These are phyloP conservation scores for Marchantia paleacea DNA, from an alignment of 225 moss, liverwort and hornwort species.

Conservation along the genomic window DNA sequence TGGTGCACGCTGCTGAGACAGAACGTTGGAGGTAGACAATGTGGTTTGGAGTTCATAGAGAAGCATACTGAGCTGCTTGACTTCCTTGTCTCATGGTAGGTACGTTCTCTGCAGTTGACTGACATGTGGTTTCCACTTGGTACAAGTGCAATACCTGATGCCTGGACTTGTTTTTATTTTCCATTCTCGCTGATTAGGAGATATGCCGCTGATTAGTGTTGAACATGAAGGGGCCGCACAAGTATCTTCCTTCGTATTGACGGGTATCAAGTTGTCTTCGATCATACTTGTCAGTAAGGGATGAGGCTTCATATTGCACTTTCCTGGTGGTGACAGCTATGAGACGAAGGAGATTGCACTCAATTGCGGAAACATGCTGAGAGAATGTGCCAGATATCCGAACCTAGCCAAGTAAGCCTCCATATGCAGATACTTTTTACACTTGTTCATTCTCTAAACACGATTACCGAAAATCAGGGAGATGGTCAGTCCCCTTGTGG, in stretches of 20 bases:
- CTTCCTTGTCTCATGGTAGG: constrained; percentile 90
- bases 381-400: constrained; percentile 83
- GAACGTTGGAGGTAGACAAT: constrained; percentile 59
- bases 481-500: neutral
- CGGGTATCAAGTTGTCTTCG: neutral
- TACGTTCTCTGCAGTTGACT: constrained; percentile 34
- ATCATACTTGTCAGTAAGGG: neutral
- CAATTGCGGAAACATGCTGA: constrained; percentile 92
- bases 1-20: constrained; percentile 87
- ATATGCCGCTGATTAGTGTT: neutral
- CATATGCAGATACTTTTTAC: neutral
- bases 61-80: constrained; percentile 79
- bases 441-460: neutral
- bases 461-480: neutral
- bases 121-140: neutral
- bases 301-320: neutral
- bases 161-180: too few relatives aligned
- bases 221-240: neutral
- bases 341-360: constrained; percentile 92
- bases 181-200: neutral
- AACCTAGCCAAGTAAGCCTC: constrained; percentile 57
- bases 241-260: neutral
- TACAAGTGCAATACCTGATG: neutral
- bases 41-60: constrained; percentile 79
- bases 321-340: constrained; percentile 42